Base-by-base conservation (phyloP, 2,329 filamentous ascomycete genomes). In the Aspergillus piperis region DNA sequence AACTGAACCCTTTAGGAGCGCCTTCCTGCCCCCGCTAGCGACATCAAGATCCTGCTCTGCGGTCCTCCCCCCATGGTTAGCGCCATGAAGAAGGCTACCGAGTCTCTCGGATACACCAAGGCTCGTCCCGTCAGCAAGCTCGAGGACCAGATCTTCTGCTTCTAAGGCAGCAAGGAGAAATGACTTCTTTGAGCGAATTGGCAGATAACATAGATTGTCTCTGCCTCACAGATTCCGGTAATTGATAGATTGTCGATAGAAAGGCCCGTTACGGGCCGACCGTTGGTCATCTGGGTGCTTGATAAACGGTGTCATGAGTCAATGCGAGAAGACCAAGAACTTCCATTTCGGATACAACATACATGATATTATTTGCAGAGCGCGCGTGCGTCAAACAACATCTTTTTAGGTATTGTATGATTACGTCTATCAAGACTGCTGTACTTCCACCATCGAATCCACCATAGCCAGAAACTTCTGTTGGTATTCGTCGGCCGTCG, bases 141-240 rank as follows among this genome's bases (percentile, higher is more conserved):
- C 57, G 90, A 94, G 75, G 95, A 99, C 78, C 95, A 98, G 80
- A 91, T 99, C 68, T 99, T 99, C 82, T 92, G 91, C 74, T 99
- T 99, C 81, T 92, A 90, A 79, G 58, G 44, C 21, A 27, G 25
- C 25, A 17, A 17, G 5, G 17, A 10, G 15, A 36, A 19, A 21
- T 44, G 17, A 21, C 23, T 15, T 27, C 10, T 50, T 50, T 27
- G 44, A 27, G 47, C n/a, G 27, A n/a, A 27, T 8, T 11, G 25
- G 47, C 8, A n/a, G 47, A 30, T 10, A n/a, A 30, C 25, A 50
- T 27, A 50, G 27, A 38, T 7, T 38, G 38, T 25, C 27, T 39
- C 52, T 42, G 52, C 21, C 13, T 6, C 23, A 13, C 30, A 11
- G 5, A 17, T 36, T 15, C 32, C 32, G 36, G 51, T 27, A 27